Evolutionary conservation across 257 asterid species (phyloP), one percentile per base, ranked within the genome.

Genomic region (Knoxia roxburghii): DNA sequence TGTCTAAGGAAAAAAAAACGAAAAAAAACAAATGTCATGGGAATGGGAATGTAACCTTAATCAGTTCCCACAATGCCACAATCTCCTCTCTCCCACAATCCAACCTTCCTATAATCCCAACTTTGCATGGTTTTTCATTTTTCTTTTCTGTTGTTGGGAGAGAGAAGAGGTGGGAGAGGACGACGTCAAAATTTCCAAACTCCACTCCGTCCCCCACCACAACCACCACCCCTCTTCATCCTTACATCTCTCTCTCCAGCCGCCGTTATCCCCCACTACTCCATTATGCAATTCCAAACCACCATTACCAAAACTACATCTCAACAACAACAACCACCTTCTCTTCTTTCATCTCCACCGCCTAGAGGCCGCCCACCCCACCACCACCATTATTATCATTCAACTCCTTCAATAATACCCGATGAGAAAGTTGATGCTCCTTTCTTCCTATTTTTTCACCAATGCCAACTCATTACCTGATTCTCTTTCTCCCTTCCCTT

Each of bases 401-500:
- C n/a, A n/a, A n/a, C n/a, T n/a, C n/a, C n/a, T n/a, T n/a, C n/a
- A n/a, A n/a, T n/a, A n/a, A n/a, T n/a, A n/a, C n/a, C n/a, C 92
- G 64, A 82, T 84, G 90, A 82, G 88, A 84, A 83, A 73, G 49
- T 63, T 81, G 74, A 65, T 69, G 55, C 58, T 53, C 9, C 6
- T 3, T 37, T 37, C 9, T 35, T 55, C 30, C 52, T 32, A 55
- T 55, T 49, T 46, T 65, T 15, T n/a, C n/a, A n/a, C 35, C 61
- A 45, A 71, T 70, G 82, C 64, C 73, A 37, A 27, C 45, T 61
- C 68, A 30, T 13, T 37, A 43, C 69, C 63, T 3, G 6, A 4
- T 37, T 37, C 41, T 37, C 41, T 9, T 37, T 37, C 41, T 37
- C 41, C 62, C 0, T 63, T 67, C 6, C 61, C 53, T 21, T 37